Evolutionary conservation across 2,329 filamentous ascomycete genomes (phyloP).

Genomic region (Myrmaecium sp.): DNA sequence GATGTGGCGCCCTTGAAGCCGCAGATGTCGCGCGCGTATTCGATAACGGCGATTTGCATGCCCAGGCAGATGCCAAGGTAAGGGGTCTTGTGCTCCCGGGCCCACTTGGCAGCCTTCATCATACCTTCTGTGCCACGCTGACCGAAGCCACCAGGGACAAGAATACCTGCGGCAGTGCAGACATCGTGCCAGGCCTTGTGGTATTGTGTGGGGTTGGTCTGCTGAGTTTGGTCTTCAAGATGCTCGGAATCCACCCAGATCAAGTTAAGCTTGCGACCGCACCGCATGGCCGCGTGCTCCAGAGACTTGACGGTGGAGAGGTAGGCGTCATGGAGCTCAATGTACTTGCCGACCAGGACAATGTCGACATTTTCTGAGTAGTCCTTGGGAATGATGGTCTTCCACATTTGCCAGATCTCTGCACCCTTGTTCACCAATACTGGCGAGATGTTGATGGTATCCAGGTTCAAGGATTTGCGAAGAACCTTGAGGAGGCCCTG

Average conservation of each 20-base stretch:
- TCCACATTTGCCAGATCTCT: slow-evolving; percentile 66
- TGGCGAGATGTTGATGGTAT: slow-evolving; percentile 36
- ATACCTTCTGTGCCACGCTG: slow-evolving; percentile 73
- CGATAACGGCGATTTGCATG: slow-evolving; percentile 85
- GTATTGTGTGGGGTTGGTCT: slow-evolving; percentile 51
- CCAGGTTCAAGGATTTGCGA: slow-evolving; percentile 46
- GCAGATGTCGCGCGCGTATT: slow-evolving; percentile 65
- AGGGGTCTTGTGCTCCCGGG: slow-evolving; percentile 61
- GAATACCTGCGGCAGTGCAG: slow-evolving; percentile 50
- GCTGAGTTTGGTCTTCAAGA: slow-evolving; percentile 51
- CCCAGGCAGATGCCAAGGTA: slow-evolving; percentile 84
- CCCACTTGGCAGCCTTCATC: slow-evolving; percentile 75
- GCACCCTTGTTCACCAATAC: slow-evolving; percentile 44
- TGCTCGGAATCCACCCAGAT: slow-evolving; percentile 74
- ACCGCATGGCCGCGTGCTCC: slow-evolving; percentile 83
- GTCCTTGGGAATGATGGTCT: slow-evolving; percentile 49
- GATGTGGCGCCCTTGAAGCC: slow-evolving; percentile 40
- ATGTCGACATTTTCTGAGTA: slow-evolving; percentile 58
- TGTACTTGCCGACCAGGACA: slow-evolving; percentile 85
- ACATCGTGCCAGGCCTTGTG: slow-evolving; percentile 76
- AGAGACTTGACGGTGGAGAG: slow-evolving; percentile 70
- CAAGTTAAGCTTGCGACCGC: slow-evolving; percentile 60
- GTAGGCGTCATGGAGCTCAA: slow-evolving; percentile 69
- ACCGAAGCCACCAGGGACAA: slow-evolving; percentile 68
- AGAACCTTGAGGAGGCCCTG: slow-evolving; percentile 61